Base-by-base conservation (phyloP, 2,329 filamentous ascomycete genomes). In the Aureobasidium melanogenum region DNA sequence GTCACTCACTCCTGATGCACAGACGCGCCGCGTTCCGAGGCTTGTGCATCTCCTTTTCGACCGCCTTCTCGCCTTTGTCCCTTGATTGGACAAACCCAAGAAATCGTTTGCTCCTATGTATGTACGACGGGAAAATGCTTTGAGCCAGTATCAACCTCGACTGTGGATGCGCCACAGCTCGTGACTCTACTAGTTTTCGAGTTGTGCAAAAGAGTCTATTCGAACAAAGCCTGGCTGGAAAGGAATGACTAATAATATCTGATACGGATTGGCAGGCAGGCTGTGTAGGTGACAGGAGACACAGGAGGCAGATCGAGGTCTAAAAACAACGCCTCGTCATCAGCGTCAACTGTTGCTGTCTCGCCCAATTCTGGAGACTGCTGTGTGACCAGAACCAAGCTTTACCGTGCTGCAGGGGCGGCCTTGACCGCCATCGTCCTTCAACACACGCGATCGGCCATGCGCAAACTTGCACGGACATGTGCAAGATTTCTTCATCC, bases 11-110 rank as follows among this genome's bases (percentile, higher is more conserved):
- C 28, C 54, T 57, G 54, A 36, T 26, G 54, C 54, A 57, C 54
- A 46, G 54, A 57, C 54, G 54, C 39, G 41, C 54, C 54, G 54
- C 41, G 28, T 57, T n/a, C 54, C 41, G 54, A 56, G 41, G 54
- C 39, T 44, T 51, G 47, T 39, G 36, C 52, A 34, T 55, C 38
- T 36, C 54, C 22, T 57, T 57, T 46, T 14, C 41, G n/a, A 39
- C 28, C n/a, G 19, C 22, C 14, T n/a, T 4, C 36, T 19, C 41
- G 46, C 19, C 36, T 36, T 19, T 57, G 54, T 1, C 2, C 19
- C n/a, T 46, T 57, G 54, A 57, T 57, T 57, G 54, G 54, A 28
- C 22, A 12, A n/a, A 12, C 19, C 7, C n/a, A 48, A 24, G 15
- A 28, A 12, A 36, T 44, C 15, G 54, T 57, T 46, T 46, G 30